These are phyloP conservation scores for Mucor ambiguus DNA, from an alignment of 371 early-diverging fungal species.

Conservation along the genomic window DNA sequence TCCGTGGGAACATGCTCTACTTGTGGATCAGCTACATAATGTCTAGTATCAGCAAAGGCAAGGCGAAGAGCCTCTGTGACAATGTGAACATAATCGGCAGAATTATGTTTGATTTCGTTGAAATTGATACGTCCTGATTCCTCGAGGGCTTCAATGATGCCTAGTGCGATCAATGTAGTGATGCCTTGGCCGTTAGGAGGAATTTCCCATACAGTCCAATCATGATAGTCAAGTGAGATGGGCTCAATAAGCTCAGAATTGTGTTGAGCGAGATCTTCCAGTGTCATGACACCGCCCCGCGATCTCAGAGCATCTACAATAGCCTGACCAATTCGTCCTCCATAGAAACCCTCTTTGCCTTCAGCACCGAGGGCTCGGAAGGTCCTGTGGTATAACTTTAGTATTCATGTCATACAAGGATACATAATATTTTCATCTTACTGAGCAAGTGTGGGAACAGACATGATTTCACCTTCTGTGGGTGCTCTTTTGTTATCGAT, in stretches of 20 bases:
- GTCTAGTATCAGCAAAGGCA: conserved; percentile 77
- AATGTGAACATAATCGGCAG: conserved; percentile 67
- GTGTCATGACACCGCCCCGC: conserved; percentile 75
- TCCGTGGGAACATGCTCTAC: conserved; percentile 50
- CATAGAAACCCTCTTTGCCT: conserved; percentile 80
- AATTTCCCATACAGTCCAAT: conserved; percentile 69
- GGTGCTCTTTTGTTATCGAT: conserved; percentile 65
- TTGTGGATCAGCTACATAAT: conserved; percentile 73
- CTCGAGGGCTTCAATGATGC: conserved; percentile 67
- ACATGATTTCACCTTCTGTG: conserved; percentile 67
- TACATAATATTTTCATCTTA: conserved; percentile 18
- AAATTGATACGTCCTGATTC: conserved; percentile 43
- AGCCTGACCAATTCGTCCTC: conserved; percentile 74
- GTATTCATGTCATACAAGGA: neutral
- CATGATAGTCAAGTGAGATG: conserved; percentile 68
- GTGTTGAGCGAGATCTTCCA: conserved; percentile 76
- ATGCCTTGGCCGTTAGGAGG: conserved; percentile 85
- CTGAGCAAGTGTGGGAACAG: conserved; percentile 62
- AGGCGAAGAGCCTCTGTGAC: conserved; percentile 71
- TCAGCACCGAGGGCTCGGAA: conserved; percentile 61
- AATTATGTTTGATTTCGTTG: conserved; percentile 52
- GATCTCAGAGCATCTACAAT: conserved; percentile 66
- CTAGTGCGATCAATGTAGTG: conserved; percentile 72
- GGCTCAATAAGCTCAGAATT: conserved; percentile 60
- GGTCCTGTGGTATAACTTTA: conserved; percentile 41